A percentile compares a stretch with the other conserved stretches of the same genome.
Conservation (phyloP, 176 grass and related monocot genomes). For the Miscanthus lutarioriparius region DNA sequence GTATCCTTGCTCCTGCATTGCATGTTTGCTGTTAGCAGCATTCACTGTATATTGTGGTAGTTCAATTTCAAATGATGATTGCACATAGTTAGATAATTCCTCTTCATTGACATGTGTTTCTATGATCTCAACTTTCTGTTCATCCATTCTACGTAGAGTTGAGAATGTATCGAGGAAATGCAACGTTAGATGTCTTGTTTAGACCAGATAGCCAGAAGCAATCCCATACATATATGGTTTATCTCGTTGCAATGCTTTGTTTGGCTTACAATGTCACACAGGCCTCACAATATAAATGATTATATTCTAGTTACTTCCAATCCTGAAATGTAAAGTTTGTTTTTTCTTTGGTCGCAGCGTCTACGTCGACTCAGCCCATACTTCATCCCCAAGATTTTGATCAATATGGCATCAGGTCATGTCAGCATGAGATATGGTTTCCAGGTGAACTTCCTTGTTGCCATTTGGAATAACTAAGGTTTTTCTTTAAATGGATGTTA, state of each 20-base stretch:
- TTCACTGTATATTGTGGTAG: not conserved
- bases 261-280: not conserved
- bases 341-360: slow-evolving; percentile 45
- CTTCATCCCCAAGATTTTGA: slow-evolving; percentile 92
- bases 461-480: not conserved
- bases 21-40: not conserved
- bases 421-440: slow-evolving; percentile 97
- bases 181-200: not conserved
- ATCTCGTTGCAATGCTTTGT: not conserved
- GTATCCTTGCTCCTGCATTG: not conserved
- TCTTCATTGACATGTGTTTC: not conserved
- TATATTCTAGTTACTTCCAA: not conserved
- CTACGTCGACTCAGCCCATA: slow-evolving; percentile 84
- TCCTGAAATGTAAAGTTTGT: slow-evolving; percentile 8
- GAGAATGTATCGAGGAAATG: not conserved
- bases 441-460: slow-evolving; percentile 50
- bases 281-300: not conserved
- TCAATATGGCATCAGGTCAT: slow-evolving; percentile 98
- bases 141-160: not conserved
- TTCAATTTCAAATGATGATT: not conserved
- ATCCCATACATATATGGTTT: not conserved
- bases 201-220: not conserved
- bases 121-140: not conserved
- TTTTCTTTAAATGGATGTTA: slow-evolving; percentile 11
- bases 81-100: not conserved